These are phyloP conservation scores for Fraxinus ornus DNA, from an alignment of 305 asterid genomes.

Conservation along the genomic window DNA sequence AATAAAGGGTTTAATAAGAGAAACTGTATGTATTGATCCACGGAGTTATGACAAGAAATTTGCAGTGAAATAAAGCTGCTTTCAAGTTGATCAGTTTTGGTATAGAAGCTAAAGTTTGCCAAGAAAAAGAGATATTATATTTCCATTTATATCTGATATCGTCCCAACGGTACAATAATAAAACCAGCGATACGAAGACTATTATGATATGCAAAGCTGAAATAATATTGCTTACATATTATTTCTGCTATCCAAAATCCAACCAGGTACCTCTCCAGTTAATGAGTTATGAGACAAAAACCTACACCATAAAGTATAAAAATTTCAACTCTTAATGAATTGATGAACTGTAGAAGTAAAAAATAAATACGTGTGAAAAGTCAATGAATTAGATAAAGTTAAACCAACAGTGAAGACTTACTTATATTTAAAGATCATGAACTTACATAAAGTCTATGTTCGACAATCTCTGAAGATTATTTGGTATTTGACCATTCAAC, in stretches of 20 bases:
- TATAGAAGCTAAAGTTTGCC: background rate
- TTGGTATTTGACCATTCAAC: constrained; percentile 57
- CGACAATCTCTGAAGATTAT: constrained; percentile 20
- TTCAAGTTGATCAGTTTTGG: background rate
- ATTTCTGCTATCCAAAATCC: constrained; percentile 42
- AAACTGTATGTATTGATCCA: background rate
- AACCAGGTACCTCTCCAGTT: constrained; percentile 57
- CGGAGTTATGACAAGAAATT: background rate
- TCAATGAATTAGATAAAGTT: background rate
- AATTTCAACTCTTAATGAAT: constrained; percentile 4
- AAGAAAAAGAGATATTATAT: background rate
- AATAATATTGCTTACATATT: constrained; percentile 42
- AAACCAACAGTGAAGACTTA: background rate
- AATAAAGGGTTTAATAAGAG: background rate
- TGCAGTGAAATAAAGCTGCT: background rate
- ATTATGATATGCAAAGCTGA: constrained; percentile 1
- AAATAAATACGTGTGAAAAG: background rate
- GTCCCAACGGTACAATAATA: background rate
- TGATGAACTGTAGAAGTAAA: background rate
- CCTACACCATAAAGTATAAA: constrained; percentile 37
- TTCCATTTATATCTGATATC: background rate
- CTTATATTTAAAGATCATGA: constrained; percentile 2
- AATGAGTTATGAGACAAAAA: constrained; percentile 64
- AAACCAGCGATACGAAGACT: background rate
- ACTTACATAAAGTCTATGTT: constrained; percentile 43